Evolutionary conservation across 805 yeast species (phyloP), one percentile per base, ranked within the genome.

Genomic region (Candida coquimbonensis): DNA sequence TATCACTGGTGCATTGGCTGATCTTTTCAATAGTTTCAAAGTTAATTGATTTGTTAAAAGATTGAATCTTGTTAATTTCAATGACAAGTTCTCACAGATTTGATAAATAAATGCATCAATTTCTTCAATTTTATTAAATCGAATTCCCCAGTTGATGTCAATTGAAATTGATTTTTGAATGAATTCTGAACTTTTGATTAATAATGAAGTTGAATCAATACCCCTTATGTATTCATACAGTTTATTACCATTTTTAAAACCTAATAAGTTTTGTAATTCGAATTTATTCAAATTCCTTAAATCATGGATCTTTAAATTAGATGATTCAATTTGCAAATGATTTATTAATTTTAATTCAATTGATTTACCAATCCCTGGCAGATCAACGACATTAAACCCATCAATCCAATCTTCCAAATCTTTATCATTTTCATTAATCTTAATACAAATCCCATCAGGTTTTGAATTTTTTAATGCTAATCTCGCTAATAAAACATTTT

Each of bases 101-200:
- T 75, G 65, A 33, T 69, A 65, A 9, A 87, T 57, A 56, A 91
- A 93, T 5, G 45, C 52, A 50, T 83, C 90, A 24, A 83, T 77
- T 57, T 91, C 87, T 0, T 63, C 60, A 29, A 74, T 68, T 1
- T 67, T 67, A 31, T 78, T 75, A 52, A 90, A 84, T 40, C 98
- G 60, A 1, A 91, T 85, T 0, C 96, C 98, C 83, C 88, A 91
- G 50, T 88, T 87, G 26, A 91, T 83, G 58, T 91, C 98, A 5
- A 89, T 84, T 0, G 96, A 87, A 0, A 91, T 74, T 1, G 93
- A 77, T 54, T 87, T 88, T 26, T 95, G 70, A 12, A 77, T 72
- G 17, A 80, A 70, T 43, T 66, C 78, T 14, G 69, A 65, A 9
- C 80, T 77, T 31, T 70, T 69, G n/a, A 82, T 67, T 35, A 75